A percentile compares a stretch with the other conserved stretches of the same genome.
Conservation (phyloP, 2,329 filamentous ascomycete species). For the Bimuria novae-zelandiae region DNA sequence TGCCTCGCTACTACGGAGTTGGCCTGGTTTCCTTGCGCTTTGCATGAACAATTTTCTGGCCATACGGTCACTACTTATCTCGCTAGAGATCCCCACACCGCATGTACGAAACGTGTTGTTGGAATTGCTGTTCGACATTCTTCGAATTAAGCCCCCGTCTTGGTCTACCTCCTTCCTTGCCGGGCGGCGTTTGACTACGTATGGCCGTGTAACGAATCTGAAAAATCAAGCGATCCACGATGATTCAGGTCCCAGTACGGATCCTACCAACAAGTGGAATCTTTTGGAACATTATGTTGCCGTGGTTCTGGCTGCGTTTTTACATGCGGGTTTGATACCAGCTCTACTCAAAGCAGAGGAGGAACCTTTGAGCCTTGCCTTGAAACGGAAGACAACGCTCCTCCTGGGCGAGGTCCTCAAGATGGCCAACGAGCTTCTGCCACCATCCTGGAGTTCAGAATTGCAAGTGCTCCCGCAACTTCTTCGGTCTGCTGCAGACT, state of each 20-base stretch:
- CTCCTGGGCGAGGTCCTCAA: conserved; percentile 91
- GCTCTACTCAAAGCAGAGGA: conserved; percentile 65
- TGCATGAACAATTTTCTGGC: conserved; percentile 88
- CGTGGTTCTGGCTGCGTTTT: conserved; percentile 80
- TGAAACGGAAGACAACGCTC: conserved; percentile 88
- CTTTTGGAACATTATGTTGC: conserved; percentile 95
- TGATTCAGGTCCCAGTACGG: conserved; percentile 63
- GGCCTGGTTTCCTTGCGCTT: conserved; percentile 87
- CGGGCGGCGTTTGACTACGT: conserved; percentile 89
- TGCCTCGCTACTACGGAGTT: conserved; percentile 85
- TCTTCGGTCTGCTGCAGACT: conserved; percentile 75
- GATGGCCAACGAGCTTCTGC: conserved; percentile 82
- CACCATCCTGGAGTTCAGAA: conserved; percentile 78
- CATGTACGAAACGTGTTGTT: conserved; percentile 75
- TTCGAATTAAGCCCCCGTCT: conserved; percentile 89
- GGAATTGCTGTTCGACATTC: conserved; percentile 79
- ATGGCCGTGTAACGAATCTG: conserved; percentile 88
- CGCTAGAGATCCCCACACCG: conserved; percentile 62
- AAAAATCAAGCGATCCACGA: conserved; percentile 64
- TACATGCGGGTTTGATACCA: conserved; percentile 73
- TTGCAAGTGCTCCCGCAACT: conserved; percentile 88
- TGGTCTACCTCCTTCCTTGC: conserved; percentile 97
- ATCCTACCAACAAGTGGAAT: conserved; percentile 68
- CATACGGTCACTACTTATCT: conserved; percentile 76
- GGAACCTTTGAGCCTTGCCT: conserved; percentile 67